These are phyloP conservation scores for Hypoxylon fuscum DNA, from an alignment of 495 filamentous ascomycete genomes.

Conservation along the genomic window DNA sequence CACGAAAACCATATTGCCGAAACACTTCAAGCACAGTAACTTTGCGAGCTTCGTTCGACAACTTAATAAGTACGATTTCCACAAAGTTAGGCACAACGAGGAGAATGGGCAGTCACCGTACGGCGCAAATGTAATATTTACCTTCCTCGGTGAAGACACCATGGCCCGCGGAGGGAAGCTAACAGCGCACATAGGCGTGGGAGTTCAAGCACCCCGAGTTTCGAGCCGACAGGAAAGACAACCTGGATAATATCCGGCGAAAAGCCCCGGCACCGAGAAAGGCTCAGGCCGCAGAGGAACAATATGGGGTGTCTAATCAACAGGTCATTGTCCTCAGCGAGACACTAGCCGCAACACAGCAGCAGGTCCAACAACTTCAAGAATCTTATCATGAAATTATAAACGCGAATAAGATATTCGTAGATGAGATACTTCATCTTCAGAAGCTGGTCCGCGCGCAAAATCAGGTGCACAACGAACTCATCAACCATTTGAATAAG, in stretches of 20 bases:
- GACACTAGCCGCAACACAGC: slow-evolving; percentile 88
- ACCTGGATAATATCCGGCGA: slow-evolving; percentile 93
- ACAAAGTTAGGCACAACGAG: slow-evolving; percentile 98
- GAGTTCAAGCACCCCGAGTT: slow-evolving; percentile 99
- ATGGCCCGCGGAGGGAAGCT: slow-evolving; percentile 25
- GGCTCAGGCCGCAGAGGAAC: slow-evolving; percentile 71
- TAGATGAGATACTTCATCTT: slow-evolving; percentile 85
- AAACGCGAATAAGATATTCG: slow-evolving; percentile 83
- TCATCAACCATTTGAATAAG: slow-evolving; percentile 60
- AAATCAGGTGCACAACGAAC: slow-evolving; percentile 59
- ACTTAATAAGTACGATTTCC: slow-evolving; percentile 99
- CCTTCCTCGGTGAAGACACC: slow-evolving; percentile 1
- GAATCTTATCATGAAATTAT: slow-evolving; percentile 85
- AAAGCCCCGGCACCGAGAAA: slow-evolving; percentile 96
- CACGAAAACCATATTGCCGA: slow-evolving; percentile 94
- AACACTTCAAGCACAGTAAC: slow-evolving; percentile 99
- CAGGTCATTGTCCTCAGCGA: slow-evolving; percentile 91
- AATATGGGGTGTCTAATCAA: slow-evolving; percentile 73
- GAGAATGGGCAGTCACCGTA: slow-evolving; percentile 92
- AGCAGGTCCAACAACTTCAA: slow-evolving; percentile 86
- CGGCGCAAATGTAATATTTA: slow-evolving; percentile 78
- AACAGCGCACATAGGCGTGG: slow-evolving; percentile 72
- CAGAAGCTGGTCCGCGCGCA: slow-evolving; percentile 90
- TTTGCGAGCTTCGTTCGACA: slow-evolving; percentile 99
- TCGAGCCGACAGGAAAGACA: slow-evolving; percentile 93